Base-by-base conservation (phyloP, 352 stramenopile genomes). In the Plasmopara viticola region DNA sequence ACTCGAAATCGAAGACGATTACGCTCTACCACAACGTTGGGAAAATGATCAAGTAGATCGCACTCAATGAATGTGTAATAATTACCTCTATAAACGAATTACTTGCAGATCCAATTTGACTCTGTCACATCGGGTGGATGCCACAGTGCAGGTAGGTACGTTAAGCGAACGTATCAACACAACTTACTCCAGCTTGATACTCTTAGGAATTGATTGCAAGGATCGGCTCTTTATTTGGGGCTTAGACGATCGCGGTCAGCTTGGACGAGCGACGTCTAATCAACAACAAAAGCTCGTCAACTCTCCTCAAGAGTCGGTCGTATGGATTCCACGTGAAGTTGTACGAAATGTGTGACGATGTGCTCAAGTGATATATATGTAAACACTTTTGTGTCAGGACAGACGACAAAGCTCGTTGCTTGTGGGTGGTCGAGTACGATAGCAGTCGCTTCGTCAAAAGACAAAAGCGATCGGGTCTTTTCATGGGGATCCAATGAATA, bases 391-490 rank as follows among this genome's bases (percentile, higher is more conserved):
- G 3, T 44, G 39, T n/a, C 9, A 29, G 9, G 9, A 44, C 34
- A 75, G 75, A 60, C 28, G 52, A 54, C 55, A 7, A 66, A 57
- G 30, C 44, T 75, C 5, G 71, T 85, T 14, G 73, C 63, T n/a
- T 94, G 80, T 40, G 83, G 83, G 0, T 94, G 83, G 83, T 84
- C 68, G 56, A 68, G 72, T 50, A 88, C 80, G 2, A 18, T 94
- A n/a, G 72, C 57, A 5, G 64, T 80, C 28, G 53, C 71, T 15
- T 48, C 20, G 12, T 31, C 49, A 4, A 41, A 62, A 20, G 47
- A 14, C 4, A 33, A 31, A 25, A 25, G 9, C 9, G 53, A 79
- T 46, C 48, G 47, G 7, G 51, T 84, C 6, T 60, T 68, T 29
- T 84, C 74, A 0, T 93, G 79, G 72, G 83, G 83, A 20, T 67